Base-by-base conservation (phyloP, 371 early-diverging fungal species). In the Apophysomyces sp. region DNA sequence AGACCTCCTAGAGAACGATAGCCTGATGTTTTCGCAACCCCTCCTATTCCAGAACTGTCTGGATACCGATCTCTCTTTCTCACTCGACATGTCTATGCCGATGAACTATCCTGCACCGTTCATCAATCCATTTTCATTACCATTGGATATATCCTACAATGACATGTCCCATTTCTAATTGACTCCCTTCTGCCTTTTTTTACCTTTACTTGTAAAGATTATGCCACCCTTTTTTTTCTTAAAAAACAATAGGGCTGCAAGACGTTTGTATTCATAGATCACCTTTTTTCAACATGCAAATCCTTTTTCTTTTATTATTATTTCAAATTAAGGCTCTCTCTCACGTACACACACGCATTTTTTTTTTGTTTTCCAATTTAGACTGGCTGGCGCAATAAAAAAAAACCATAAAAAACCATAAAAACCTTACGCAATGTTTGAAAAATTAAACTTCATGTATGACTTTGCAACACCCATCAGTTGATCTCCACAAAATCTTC, bases 401-500 rank as follows among this genome's bases (percentile, higher is more conserved):
- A 21, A 44, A 44, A 21, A 21, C 2, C 11, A 37, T 13, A 2
- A 37, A 37, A 37, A 37, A 11, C 5, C 3, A 37, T 3, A 11
- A n/a, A 37, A 37, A 11, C 2, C n/a, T n/a, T 37, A 37, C n/a
- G 5, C 37, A 5, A 37, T 13, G 11, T 37, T 11, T 37, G 3
- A 60, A 28, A 27, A 16, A 12, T 27, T 55, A 28, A 24, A n/a
- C 18, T 27, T 18, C 75, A 79, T 76, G 34, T 69, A 68, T 6
- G 58, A 28, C 49, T 76, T 80, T 16, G 66, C 73, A 12, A 74
- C 51, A 0, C 26, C 3, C 70, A 78, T 78, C 12, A 81, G 53
- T 40, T 81, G 76, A 15, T 71, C 62, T 4, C 81, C 81, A 59
- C 76, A 73, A 31, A 82, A 82, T 37, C 82, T 61, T 4, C 81